Evolutionary conservation across 371 early-diverging fungal species (phyloP), one percentile per base, ranked within the genome.

Genomic region (Paraphysoderma sedebokerense): DNA sequence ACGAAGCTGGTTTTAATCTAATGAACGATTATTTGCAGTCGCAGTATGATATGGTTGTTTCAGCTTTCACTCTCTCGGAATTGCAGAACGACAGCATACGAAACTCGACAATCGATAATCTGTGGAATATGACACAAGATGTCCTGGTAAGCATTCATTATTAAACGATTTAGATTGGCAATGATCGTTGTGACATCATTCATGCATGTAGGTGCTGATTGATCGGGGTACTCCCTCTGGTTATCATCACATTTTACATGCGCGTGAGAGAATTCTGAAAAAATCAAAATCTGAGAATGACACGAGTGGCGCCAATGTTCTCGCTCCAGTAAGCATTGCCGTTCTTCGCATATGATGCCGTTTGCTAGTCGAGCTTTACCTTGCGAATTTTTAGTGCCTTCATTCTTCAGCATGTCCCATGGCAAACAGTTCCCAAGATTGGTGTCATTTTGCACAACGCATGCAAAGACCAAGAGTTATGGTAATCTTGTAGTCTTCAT

Each of bases 371-470:
- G 15, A 28, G 28, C 36, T 19, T 29, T n/a, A 15, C 36, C 7
- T 27, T 15, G 5, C 32, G 17, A 22, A 5, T 29, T 17, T 29
- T n/a, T 62, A 81, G 75, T 87, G 84, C 50, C 75, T 85, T 5
- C 86, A 87, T 46, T 79, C 82, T 47, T 57, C 52, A 13, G 57
- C 66, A 7, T 87, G 88, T 49, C 88, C 88, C 0, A 47, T 85
- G 47, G 65, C 55, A 37, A 66, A 69, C 17, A 62, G 66, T 3
- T 46, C 56, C 11, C 45, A 57, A 6, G 59, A 63, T 23, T 87
- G 89, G 87, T 82, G 87, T 42, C 87, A 89, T 51, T 89, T 81
- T 50, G 80, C 85, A 24, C 90, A 87, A 55, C 63, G 79, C 37
- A 66, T 83, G 8, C 81, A 85, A 51, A 67, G 83, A 9, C 81